Evolutionary conservation across 140 eudicot species (phyloP).

Genomic region (Flaveria floridana): DNA sequence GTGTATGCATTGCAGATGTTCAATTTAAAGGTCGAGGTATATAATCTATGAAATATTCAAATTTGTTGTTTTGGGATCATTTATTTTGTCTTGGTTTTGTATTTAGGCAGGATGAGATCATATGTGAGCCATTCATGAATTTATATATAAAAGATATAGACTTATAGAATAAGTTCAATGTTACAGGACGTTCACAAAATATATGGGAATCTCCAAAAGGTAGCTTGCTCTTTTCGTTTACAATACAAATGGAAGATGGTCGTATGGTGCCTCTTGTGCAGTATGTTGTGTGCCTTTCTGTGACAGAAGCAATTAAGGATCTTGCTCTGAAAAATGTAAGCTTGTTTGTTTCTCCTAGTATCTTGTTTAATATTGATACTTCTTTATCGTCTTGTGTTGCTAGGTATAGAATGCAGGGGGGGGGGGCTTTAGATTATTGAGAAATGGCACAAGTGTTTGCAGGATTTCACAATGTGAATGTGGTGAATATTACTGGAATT

Average conservation of each 20-base stretch:
- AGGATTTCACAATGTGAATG: neutral
- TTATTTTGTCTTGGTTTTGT: neutral
- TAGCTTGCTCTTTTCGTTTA: constrained; percentile 76
- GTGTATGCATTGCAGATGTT: constrained; percentile 82
- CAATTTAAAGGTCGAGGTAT: constrained; percentile 94
- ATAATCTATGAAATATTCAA: neutral
- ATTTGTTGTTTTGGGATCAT: neutral
- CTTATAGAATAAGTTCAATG: constrained; percentile 3
- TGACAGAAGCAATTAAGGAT: constrained; percentile 83
- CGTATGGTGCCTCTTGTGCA: constrained; percentile 81
- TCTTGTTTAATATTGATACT: neutral
- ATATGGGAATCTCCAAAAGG: constrained; percentile 96
- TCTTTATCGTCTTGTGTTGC: neutral
- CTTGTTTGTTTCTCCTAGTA: constrained; percentile 6
- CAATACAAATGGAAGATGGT: constrained; percentile 92
- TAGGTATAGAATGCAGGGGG: neutral
- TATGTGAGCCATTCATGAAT: neutral
- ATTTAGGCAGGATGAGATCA: neutral
- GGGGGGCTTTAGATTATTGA: neutral
- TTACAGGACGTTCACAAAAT: constrained; percentile 74
- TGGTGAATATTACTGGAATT: neutral
- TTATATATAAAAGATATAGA: neutral
- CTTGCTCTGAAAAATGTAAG: constrained; percentile 59
- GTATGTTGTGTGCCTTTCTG: constrained; percentile 77
- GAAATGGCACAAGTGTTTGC: neutral